Base-by-base conservation (phyloP, 495 filamentous ascomycete species). In the Daldinia grandis region DNA sequence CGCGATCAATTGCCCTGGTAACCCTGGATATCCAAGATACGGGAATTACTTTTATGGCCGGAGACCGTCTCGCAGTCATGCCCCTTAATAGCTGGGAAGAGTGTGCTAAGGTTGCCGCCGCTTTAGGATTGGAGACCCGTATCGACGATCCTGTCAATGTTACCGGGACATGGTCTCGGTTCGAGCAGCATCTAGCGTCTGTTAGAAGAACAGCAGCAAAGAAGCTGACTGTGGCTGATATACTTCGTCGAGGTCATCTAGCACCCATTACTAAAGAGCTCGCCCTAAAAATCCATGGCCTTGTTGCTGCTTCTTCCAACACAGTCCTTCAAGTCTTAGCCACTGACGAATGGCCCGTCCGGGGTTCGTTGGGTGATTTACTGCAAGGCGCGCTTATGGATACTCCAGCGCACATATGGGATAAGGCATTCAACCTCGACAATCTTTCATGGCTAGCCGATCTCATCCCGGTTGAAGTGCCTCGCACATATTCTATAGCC, bases 401-500 rank as follows among this genome's bases (percentile, higher is more conserved):
- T 50, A 84, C 83, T 10, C 76, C 80, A 50, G 68, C 76, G 21
- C 79, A 79, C 19, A 78, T 84, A 44, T 85, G 84, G 84, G 81
- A 86, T 63, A 75, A 77, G 31, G 83, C 83, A 1, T 85, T 86
- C 49, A 75, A 74, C 31, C 71, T 82, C 6, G 66, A 77, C 25
- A 78, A 83, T 55, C 61, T 86, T 17, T 64, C 76, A 0, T 86
- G 84, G 84, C 75, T 86, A 0, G 63, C 70, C 4, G 82, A 85
- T 28, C 63, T 86, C 17, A 78, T 86, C 47, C 51, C 76, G 0
- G 76, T 84, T 9, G 83, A 86, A 68, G 79, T 86, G 0, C 84
- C 82, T 9, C 78, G 84, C 17, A 86, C 84, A 0, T 86, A 86
- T 47, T 82, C 79, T 25, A 86, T 86, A 40, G 83, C 83, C 25